phyloP scores from a whole-genome alignment of 202 grass and related monocot species.

The Schoenoplectus triqueter region DNA sequence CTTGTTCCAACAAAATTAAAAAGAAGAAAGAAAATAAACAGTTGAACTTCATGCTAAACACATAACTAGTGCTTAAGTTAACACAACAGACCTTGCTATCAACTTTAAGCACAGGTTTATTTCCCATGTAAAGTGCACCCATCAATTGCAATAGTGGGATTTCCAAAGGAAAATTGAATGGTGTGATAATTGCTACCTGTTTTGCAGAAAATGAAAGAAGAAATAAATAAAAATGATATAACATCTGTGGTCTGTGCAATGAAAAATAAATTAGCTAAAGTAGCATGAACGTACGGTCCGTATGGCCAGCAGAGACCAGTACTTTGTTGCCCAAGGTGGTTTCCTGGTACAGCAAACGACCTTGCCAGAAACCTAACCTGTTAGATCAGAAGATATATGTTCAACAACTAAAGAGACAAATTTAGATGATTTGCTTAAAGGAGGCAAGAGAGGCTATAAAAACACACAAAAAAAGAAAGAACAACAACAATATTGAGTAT shows the following conservation, averaged over 20 bases:
- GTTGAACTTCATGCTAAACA: not conserved
- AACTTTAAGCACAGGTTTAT: slow-evolving; percentile 97
- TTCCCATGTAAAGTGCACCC: slow-evolving; percentile 98
- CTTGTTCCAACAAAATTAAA: not conserved
- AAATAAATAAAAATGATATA: slow-evolving; percentile 42
- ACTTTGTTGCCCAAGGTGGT: slow-evolving; percentile 90
- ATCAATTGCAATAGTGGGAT: slow-evolving; percentile 88
- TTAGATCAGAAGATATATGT: slow-evolving; percentile 39
- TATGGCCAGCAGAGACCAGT: slow-evolving; percentile 96
- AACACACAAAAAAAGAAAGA: not conserved
- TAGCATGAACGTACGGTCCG: slow-evolving; percentile 67
- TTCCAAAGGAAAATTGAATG: slow-evolving; percentile 96
- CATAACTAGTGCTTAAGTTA: not conserved
- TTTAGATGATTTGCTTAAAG: not conserved
- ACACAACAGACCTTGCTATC: slow-evolving; percentile 72
- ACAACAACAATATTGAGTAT: not conserved
- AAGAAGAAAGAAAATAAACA: not conserved
- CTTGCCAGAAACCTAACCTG: slow-evolving; percentile 91
- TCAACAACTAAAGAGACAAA: slow-evolving; percentile 29
- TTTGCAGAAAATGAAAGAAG: slow-evolving; percentile 32
- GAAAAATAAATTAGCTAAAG: slow-evolving; percentile 20
- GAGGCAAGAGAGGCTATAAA: not conserved
- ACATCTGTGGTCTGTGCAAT: slow-evolving; percentile 18
- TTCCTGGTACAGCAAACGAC: slow-evolving; percentile 94
- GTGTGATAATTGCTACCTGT: slow-evolving; percentile 96